Base-by-base conservation (phyloP, 768 basidiomycete genomes). In the Boletus speciosus region DNA sequence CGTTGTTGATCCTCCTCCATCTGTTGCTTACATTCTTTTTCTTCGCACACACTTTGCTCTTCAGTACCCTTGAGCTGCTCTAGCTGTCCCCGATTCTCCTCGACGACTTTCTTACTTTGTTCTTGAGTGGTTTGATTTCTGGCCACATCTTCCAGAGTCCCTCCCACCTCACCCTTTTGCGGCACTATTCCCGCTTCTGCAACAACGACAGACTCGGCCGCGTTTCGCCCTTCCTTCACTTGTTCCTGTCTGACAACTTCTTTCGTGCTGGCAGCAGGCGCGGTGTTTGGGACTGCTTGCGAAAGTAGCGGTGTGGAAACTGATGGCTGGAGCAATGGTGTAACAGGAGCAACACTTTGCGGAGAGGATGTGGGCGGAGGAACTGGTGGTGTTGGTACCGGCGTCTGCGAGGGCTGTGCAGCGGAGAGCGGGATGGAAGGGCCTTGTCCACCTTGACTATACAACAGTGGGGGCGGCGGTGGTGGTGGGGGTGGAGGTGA, bases 211-310 rank as follows among this genome's bases (percentile, higher is more conserved):
- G 40, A 27, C 14, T 36, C 51, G 1, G 2, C 16, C 5, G 25
- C 37, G 23, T 57, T 53, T 43, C 38, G 47, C 36, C 48, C 51
- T 31, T 56, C 82, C 76, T 55, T 79, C 63, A 73, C 78, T 34
- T 66, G 65, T 49, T 75, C 74, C 44, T 78, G 77, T 10, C 74
- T 72, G 9, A 67, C 67, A 32, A 69, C 74, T 43, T 32, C 66
- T 37, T 65, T 69, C 45, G 72, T 70, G 40, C 65, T 65, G 31
- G 31, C 4, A 46, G 10, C 25, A 36, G 34, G 23, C 27, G 23
- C 16, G 16, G 19, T 38, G 27, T 32, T 37, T 34, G 23, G n/a
- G 7, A n/a, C 32, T 40, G 55, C 49, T 31, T 52, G 60, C 5
- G 67, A 53, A 6, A 56, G 56, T 12, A 54, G 23, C 15, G 70